These are phyloP conservation scores for Intubia oerlemansii DNA, from an alignment of 2,329 filamentous ascomycete species.

Conservation along the genomic window DNA sequence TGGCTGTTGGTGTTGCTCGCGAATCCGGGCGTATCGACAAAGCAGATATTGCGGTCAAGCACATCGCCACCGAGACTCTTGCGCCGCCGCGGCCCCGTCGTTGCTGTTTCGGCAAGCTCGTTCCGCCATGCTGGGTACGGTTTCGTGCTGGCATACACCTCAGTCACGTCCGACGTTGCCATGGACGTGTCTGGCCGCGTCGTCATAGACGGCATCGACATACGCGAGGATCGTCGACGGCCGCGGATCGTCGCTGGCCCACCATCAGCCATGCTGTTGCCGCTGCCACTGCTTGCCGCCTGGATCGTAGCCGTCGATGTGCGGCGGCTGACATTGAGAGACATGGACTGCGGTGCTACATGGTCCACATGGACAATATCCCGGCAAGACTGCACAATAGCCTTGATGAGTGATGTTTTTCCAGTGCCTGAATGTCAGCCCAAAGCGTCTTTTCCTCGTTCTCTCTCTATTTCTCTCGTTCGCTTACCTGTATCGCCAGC, in stretches of 20 bases:
- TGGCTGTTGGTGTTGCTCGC: conserved; percentile 19
- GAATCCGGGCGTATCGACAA: conserved; percentile 65
- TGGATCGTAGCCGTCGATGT: conserved; percentile 4
- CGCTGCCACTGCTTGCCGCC: no score
- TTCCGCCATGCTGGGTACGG: conserved; percentile 83
- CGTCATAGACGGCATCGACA: conserved; percentile 3
- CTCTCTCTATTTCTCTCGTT: no score
- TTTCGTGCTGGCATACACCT: conserved; percentile 61
- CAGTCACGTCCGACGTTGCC: conserved; percentile 23
- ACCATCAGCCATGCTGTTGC: conserved; percentile 1
- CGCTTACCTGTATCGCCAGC: conserved; percentile 57
- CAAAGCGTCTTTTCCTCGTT: no score
- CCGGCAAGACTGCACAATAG: conserved; percentile 67
- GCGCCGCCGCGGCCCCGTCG: conserved; percentile 31
- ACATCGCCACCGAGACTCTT: conserved; percentile 58
- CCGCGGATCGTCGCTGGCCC: conserved; percentile 7
- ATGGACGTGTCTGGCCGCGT: conserved; percentile 12
- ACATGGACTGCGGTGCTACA: conserved; percentile 14
- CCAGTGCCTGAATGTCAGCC: no score
- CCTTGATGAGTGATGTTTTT: conserved; percentile 76
- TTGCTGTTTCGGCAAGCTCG: conserved; percentile 53
- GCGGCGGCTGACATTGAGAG: conserved; percentile 7
- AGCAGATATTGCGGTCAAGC: conserved; percentile 80
- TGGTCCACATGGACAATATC: conserved; percentile 89
- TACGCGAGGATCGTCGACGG: no score